Percentiles rank a stretch among this genome's conserved stretches.
phyloP scores from a whole-genome alignment of 2,329 filamentous ascomycete species.

The Neospermospora avenae region DNA sequence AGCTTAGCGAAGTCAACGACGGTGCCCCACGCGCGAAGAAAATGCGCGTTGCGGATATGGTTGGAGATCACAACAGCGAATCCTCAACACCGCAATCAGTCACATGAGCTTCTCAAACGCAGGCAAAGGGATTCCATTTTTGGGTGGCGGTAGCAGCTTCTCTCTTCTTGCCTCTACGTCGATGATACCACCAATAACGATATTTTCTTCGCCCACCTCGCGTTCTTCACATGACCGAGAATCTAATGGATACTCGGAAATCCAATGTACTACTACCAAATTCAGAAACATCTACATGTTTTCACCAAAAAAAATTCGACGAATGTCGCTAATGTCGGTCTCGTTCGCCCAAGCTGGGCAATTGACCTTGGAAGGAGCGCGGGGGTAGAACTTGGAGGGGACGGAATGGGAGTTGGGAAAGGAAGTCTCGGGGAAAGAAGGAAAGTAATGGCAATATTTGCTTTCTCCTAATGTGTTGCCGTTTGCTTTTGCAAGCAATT shows the following conservation, averaged over 20 bases:
- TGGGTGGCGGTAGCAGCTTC: conserved; percentile 11
- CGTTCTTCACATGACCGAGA: not conserved
- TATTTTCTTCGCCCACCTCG: conserved; percentile 11
- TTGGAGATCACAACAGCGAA: conserved; percentile 33
- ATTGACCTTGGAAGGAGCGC: not conserved
- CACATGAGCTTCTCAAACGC: conserved; percentile 18
- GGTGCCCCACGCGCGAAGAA: conserved; percentile 51
- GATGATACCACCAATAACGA: conserved; percentile 29
- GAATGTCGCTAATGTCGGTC: conserved; percentile 1
- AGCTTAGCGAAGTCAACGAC: conserved; percentile 40
- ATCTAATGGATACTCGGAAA: not conserved
- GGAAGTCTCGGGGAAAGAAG: not conserved
- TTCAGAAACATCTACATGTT: not conserved
- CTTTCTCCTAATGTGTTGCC: conserved; percentile 2
- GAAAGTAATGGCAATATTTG: not conserved
- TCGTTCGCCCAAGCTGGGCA: not conserved
- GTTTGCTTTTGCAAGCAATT: not conserved
- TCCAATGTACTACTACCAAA: conserved; percentile 3
- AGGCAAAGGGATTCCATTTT: conserved; percentile 7
- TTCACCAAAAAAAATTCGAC: conserved; percentile 5
- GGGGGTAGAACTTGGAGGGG: conserved; percentile 5
- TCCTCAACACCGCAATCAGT: conserved; percentile 32
- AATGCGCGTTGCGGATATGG: conserved; percentile 51
- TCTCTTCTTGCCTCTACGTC: conserved; percentile 21
- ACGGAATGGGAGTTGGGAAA: not conserved